Conservation (phyloP, 164 flowering plant genomes). For the Piper longum region DNA sequence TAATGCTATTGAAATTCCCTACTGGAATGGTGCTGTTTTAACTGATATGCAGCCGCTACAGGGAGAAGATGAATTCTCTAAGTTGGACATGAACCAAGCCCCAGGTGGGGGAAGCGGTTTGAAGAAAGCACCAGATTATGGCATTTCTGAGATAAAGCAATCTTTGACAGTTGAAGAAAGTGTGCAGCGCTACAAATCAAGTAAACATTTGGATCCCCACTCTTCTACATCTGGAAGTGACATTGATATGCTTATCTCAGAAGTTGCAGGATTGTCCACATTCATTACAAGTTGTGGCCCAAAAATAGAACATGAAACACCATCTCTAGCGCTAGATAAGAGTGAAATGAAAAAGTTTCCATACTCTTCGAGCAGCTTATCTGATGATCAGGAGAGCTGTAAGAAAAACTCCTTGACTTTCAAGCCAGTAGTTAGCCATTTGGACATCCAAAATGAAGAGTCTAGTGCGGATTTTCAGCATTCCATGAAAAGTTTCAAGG, state of each 20-base stretch:
- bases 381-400: background rate
- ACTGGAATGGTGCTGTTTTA: background rate
- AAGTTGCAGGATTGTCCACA: background rate
- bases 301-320: too few species aligned
- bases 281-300: background rate
- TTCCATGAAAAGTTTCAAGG: background rate
- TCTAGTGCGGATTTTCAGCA: background rate
- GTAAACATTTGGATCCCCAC: background rate
- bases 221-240: background rate
- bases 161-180: background rate
- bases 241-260: background rate
- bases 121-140: background rate
- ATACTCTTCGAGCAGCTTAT: background rate
- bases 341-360: too few species aligned
- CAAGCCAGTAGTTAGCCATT: background rate
- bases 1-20: background rate
- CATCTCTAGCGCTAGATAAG: too few species aligned
- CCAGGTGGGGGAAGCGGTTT: background rate
- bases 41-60: background rate
- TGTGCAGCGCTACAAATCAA: background rate
- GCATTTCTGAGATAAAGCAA: background rate
- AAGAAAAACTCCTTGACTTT: background rate
- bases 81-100: background rate
- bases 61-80: background rate
- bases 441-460: background rate